Evolutionary conservation across 106 monocot species (phyloP).

Genomic region (Allium sativum): DNA sequence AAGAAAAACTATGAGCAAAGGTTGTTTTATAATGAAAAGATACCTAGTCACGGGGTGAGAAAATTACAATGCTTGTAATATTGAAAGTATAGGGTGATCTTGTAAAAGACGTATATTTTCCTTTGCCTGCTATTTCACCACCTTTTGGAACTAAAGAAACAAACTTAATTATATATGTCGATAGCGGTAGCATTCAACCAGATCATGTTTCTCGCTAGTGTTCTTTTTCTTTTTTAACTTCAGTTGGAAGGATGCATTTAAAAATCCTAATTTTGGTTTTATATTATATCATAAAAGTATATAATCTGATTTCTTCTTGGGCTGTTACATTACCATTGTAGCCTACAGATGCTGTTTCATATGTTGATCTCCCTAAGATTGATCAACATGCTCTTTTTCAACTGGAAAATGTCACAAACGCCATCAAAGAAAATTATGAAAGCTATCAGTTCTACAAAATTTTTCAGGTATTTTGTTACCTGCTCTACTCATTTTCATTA

Average conservation of each 20-base stretch:
- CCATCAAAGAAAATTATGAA: conserved; percentile 67
- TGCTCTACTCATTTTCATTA: background rate
- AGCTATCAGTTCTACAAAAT: conserved; percentile 94
- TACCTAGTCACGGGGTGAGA: too few species aligned
- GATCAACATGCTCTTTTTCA: conserved; percentile 89
- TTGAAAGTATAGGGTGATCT: too few species aligned
- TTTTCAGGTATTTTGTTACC: conserved; percentile 56
- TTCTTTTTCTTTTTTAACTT: background rate
- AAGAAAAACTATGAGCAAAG: too few species aligned
- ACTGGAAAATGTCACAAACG: conserved; percentile 71
- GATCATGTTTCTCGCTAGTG: conserved; percentile 1
- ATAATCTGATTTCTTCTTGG: background rate
- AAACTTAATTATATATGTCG: too few species aligned
- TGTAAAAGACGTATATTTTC: too few species aligned
- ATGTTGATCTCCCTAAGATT: conserved; percentile 84
- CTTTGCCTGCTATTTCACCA: too few species aligned
- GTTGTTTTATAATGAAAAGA: too few species aligned
- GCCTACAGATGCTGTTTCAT: conserved; percentile 53
- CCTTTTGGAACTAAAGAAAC: too few species aligned
- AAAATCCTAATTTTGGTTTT: background rate
- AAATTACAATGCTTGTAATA: too few species aligned
- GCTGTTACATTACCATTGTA: conserved; percentile 16
- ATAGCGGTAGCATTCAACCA: background rate
- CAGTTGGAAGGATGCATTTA: background rate
- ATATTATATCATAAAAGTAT: background rate